These are phyloP conservation scores for Paramecium sexaurelia DNA, from an alignment of 73 alveolate genomes.

Conservation along the genomic window DNA sequence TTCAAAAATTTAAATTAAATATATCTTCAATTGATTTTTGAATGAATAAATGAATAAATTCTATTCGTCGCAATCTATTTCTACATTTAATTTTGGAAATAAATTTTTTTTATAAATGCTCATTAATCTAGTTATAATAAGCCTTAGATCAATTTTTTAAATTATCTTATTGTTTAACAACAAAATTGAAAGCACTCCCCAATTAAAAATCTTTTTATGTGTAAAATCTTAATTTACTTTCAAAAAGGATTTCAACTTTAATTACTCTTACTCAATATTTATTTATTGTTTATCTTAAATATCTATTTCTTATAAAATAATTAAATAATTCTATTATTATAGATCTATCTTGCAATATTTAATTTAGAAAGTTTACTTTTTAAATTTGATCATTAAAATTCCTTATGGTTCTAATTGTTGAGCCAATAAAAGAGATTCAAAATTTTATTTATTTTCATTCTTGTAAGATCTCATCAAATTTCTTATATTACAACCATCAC, in stretches of 20 bases:
- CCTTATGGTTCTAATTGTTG: background rate
- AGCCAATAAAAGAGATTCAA: background rate
- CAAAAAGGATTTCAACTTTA: background rate
- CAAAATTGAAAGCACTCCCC: background rate
- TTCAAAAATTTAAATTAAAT: background rate
- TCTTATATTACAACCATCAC: slow-evolving; percentile 12
- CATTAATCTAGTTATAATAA: background rate
- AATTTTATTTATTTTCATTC: background rate
- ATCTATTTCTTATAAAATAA: background rate
- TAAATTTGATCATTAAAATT: background rate
- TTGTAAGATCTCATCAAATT: background rate
- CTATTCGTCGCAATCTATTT: background rate
- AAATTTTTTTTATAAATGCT: background rate
- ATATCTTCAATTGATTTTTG: background rate
- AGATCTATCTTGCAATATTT: background rate
- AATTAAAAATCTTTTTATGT: background rate
- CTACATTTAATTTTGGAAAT: background rate
- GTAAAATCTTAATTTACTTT: background rate
- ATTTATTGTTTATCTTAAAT: background rate
- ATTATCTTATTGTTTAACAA: background rate
- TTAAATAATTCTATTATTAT: background rate
- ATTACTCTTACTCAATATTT: background rate
- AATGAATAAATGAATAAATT: background rate
- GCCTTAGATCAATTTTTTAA: background rate
- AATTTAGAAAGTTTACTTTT: background rate